Percentiles rank a stretch among this genome's conserved stretches.
phyloP scores from a whole-genome alignment of 2,329 filamentous ascomycete genomes.

The Botrytis pseudocinerea region DNA sequence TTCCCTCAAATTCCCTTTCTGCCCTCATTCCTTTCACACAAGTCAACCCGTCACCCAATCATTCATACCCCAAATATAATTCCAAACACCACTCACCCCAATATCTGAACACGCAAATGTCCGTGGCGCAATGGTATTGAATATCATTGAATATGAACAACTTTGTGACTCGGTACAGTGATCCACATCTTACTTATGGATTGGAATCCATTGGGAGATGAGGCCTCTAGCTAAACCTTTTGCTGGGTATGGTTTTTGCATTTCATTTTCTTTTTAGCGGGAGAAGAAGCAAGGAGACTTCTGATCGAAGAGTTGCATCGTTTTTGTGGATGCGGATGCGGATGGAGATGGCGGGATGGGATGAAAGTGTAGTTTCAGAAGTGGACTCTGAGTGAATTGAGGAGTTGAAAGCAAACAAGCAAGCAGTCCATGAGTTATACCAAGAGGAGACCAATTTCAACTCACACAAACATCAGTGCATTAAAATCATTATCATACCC shows the following conservation, averaged over 20 bases:
- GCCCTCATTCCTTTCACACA: neutral
- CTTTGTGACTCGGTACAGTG: neutral
- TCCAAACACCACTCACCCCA: neutral
- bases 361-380: neutral
- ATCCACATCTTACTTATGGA: neutral
- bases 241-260: neutral
- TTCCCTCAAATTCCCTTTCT: neutral
- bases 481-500: too few relatives aligned
- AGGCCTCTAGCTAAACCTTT: neutral
- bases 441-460: neutral
- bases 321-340: neutral
- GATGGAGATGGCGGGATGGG: neutral
- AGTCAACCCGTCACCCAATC: neutral
- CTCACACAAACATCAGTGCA: neutral
- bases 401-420: neutral
- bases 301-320: neutral
- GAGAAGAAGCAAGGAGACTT: neutral
- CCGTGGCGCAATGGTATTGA: neutral
- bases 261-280: neutral
- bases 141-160: neutral
- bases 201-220: neutral
- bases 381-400: neutral
- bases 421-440: neutral
- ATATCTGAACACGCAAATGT: neutral
- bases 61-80: neutral